Evolutionary conservation across 2,329 filamentous ascomycete genomes (phyloP).

Genomic region (Penicillium sp.): DNA sequence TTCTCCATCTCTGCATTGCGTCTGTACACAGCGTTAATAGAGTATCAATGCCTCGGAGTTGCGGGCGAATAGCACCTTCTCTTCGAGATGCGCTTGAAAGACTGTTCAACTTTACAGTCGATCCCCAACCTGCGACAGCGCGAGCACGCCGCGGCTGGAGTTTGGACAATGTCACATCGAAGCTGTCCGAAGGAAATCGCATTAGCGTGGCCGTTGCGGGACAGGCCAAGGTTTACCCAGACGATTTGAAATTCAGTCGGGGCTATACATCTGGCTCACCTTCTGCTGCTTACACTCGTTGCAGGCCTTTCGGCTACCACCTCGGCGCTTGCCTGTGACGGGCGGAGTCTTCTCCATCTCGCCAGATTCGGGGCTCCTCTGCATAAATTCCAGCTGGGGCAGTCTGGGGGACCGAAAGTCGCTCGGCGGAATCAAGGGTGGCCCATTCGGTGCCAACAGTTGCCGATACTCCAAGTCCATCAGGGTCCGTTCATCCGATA

Average conservation of each 20-base stretch:
- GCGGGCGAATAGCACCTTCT: slow-evolving; percentile 38
- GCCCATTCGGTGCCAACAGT: slow-evolving; percentile 35
- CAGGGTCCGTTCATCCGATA: slow-evolving; percentile 29
- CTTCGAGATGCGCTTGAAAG: slow-evolving; percentile 66
- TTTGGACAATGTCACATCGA: slow-evolving; percentile 64
- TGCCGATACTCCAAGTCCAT: slow-evolving; percentile 39
- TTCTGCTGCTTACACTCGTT: slow-evolving; percentile 69
- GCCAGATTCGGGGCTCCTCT: slow-evolving; percentile 33
- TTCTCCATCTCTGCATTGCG: slow-evolving; percentile 63
- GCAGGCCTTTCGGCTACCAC: slow-evolving; percentile 54
- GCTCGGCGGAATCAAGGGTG: slow-evolving; percentile 31
- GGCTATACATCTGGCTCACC: slow-evolving; percentile 41
- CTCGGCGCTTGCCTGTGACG: slow-evolving; percentile 48
- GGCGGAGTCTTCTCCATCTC: slow-evolving; percentile 43
- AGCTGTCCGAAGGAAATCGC: slow-evolving; percentile 44
- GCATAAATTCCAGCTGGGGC: slow-evolving; percentile 32
- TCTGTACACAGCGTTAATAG: slow-evolving; percentile 34
- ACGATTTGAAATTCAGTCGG: slow-evolving; percentile 5
- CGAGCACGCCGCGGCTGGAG: slow-evolving; percentile 60
- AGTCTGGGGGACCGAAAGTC: slow-evolving; percentile 38
- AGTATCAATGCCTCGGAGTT: background rate
- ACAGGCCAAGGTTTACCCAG: background rate
- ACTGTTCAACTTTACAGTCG: slow-evolving; percentile 63
- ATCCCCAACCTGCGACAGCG: slow-evolving; percentile 62
- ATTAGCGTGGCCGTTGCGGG: slow-evolving; percentile 14